phyloP scores from a whole-genome alignment of 495 filamentous ascomycete species.

The Neurospora sp. region DNA sequence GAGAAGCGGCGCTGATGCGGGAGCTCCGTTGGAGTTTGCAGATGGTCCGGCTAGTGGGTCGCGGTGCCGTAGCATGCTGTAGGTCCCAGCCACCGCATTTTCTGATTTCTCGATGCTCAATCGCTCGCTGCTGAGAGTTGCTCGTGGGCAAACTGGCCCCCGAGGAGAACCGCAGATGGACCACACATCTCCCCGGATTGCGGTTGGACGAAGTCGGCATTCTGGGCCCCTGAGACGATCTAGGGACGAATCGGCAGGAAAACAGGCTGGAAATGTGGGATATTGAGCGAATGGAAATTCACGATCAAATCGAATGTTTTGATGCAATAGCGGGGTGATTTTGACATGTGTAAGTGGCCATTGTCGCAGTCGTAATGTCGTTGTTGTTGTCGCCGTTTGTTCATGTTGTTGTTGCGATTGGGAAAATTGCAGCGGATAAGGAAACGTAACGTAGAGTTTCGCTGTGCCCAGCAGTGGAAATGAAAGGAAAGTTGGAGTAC shows the following conservation, averaged over 20 bases:
- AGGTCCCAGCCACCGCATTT: slow-evolving; percentile 26
- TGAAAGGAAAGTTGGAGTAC: neutral
- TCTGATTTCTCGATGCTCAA: neutral
- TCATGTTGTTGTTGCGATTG: neutral
- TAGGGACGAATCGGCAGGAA: neutral
- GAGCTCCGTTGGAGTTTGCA: slow-evolving; percentile 13
- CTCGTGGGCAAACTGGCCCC: neutral
- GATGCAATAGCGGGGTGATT: neutral
- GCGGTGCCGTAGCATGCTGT: slow-evolving; percentile 8
- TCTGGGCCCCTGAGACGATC: neutral
- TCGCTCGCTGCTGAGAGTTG: neutral
- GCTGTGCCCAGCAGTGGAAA: neutral
- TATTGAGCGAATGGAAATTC: neutral
- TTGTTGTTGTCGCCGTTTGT: neutral
- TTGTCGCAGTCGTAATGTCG: neutral
- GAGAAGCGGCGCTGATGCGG: slow-evolving; percentile 12
- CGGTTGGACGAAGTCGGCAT: neutral
- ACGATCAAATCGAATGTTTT: neutral
- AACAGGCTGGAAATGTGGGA: neutral
- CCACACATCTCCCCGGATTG: neutral
- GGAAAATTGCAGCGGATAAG: neutral
- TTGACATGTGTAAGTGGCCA: neutral
- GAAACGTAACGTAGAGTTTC: neutral
- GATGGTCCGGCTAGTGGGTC: slow-evolving; percentile 10
- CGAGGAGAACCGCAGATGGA: neutral